phyloP scores from a whole-genome alignment of 495 filamentous ascomycete species.

The Tuber calosporum region DNA sequence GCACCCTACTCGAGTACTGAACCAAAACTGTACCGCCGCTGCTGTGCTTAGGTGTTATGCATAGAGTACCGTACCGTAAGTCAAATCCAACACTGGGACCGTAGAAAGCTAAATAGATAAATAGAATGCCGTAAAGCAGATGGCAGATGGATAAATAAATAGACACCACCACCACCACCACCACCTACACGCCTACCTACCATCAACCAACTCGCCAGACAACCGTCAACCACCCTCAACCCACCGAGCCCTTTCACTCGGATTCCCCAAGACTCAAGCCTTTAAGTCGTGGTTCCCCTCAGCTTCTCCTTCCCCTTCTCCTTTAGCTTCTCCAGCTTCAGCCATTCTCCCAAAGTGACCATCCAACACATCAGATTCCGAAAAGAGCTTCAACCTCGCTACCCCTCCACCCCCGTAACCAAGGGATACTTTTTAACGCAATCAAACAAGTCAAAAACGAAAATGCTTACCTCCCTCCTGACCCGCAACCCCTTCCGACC shows the following conservation, averaged over 20 bases:
- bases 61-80: background rate
- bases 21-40: background rate
- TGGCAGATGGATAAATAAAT: background rate
- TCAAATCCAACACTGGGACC: background rate
- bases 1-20: no score
- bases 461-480: background rate
- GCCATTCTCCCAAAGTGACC: background rate
- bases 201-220: background rate
- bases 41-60: background rate
- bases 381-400: background rate
- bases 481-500: conserved; percentile 4
- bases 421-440: background rate
- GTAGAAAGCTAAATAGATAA: background rate
- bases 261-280: background rate
- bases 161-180: background rate
- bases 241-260: conserved; percentile 1
- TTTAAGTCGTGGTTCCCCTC: background rate
- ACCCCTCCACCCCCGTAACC: background rate
- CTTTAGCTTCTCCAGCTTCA: background rate
- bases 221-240: background rate
- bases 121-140: background rate
- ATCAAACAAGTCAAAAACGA: background rate
- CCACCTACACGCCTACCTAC: background rate
- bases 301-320: background rate
- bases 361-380: background rate